Conservation (phyloP, 2,329 filamentous ascomycete genomes). For the Aspergillus brunneoviolaceus region DNA sequence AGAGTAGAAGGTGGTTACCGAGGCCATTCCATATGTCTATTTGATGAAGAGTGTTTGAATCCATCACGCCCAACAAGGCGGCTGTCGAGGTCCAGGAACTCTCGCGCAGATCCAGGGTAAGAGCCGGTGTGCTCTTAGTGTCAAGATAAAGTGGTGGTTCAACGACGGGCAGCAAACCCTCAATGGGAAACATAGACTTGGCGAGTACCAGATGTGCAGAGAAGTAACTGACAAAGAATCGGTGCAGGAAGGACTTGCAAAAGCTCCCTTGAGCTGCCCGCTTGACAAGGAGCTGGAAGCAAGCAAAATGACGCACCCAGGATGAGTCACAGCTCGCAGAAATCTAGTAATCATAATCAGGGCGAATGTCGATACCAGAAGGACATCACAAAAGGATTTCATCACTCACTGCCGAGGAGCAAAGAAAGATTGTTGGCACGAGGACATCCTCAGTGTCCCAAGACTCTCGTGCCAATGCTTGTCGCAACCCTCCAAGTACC, state of each 20-base stretch:
- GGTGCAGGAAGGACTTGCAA: background rate
- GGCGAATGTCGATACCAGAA: background rate
- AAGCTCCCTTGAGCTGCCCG: background rate
- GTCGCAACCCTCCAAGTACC: slow-evolving; percentile 5
- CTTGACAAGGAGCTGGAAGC: slow-evolving; percentile 8
- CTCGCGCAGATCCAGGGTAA: background rate
- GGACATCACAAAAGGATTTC: background rate
- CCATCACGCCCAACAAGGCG: background rate
- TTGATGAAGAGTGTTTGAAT: background rate
- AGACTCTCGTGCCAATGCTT: background rate
- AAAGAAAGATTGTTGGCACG: slow-evolving; percentile 9
- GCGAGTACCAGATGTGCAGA: slow-evolving; percentile 1
- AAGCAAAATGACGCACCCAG: slow-evolving; percentile 8
- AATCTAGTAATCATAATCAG: background rate
- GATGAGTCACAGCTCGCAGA: slow-evolving; percentile 6
- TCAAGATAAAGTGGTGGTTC: no score
- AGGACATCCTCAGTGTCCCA: slow-evolving; percentile 6
- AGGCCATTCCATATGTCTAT: slow-evolving; percentile 3
- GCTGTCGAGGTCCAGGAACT: background rate
- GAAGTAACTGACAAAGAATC: slow-evolving; percentile 3
- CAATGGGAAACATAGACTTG: slow-evolving; percentile 1
- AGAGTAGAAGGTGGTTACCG: slow-evolving; percentile 1
- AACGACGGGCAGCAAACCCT: background rate
- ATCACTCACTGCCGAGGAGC: slow-evolving; percentile 4
- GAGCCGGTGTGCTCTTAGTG: no score